phyloP scores from a whole-genome alignment of 106 monocot genomes.

The Triglochin maritima region DNA sequence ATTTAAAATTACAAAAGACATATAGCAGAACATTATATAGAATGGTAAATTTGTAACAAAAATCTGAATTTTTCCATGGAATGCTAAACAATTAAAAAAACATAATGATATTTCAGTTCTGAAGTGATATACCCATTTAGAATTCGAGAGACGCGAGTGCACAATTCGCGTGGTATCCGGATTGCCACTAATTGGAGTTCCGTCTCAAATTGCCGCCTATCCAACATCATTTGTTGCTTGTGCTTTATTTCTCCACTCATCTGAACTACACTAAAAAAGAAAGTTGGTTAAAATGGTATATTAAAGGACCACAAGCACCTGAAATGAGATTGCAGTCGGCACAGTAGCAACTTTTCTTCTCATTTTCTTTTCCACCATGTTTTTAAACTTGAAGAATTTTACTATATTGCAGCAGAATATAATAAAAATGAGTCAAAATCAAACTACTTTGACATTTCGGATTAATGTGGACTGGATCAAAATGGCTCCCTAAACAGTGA shows the following conservation, averaged over 20 bases:
- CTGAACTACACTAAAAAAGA: background rate
- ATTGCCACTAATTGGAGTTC: constrained; percentile 61
- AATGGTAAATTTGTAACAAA: background rate
- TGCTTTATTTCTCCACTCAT: constrained; percentile 1
- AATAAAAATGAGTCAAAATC: too few species aligned
- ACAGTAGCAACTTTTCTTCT: too few species aligned
- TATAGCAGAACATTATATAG: background rate
- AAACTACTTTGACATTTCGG: too few species aligned
- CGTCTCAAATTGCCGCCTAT: constrained; percentile 58
- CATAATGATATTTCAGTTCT: background rate
- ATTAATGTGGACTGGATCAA: too few species aligned
- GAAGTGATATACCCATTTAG: constrained; percentile 54
- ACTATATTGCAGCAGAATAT: too few species aligned
- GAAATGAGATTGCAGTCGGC: too few species aligned
- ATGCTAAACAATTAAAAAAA: background rate
- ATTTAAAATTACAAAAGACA: background rate
- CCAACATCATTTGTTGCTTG: constrained; percentile 11
- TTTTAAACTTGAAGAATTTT: too few species aligned
- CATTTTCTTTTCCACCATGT: too few species aligned
- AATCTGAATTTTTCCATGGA: background rate
- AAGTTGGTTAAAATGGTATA: too few species aligned
- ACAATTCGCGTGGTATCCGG: constrained; percentile 63
- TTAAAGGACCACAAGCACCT: too few species aligned
- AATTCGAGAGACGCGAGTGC: constrained; percentile 41
- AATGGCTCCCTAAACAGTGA: too few species aligned